Base-by-base conservation (phyloP, 495 filamentous ascomycete species). In the Aspergillus sclerotiicarbonarius region DNA sequence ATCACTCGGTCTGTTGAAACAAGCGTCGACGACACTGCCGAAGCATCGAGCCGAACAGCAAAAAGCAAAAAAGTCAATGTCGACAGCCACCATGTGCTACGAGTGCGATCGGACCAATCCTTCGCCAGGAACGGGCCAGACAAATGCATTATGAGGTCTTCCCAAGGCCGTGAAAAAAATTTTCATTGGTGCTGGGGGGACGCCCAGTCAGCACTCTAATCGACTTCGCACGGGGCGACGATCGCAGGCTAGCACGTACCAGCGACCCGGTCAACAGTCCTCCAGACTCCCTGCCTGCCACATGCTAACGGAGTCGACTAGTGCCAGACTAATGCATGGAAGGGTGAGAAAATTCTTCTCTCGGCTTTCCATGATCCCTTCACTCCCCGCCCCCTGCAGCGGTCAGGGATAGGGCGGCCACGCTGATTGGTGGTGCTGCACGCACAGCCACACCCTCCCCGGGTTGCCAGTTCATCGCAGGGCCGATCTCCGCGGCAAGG, bases 161-260 rank as follows among this genome's bases (percentile, higher is more conserved):
- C 6, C 3, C 12, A 33, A 32, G 15, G 45, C 18, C 12, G 16
- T 25, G 21, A 19, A 21, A 50, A 51, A 57, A 43, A 43, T 51
- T 51, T 51, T 51, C 35, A 51, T 51, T 57, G 54, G 54, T 39
- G 20, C 9, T 16, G 15, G 20, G 6, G n/a, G n/a, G n/a, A n/a
- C 21, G 31, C 12, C 31, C 35, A 51, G 54, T 57, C 46, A 57
- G 54, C 48, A 57, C 54, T 43, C 43, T 43, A 57, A 51, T 37
- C 33, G 8, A 16, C 29, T 51, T 51, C 12, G 18, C 8, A 16
- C 32, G 15, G 32, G 16, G 15, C 4, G 35, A 20, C 19, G n/a
- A 15, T 33, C n/a, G 31, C 19, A 37, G 30, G 16, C 12, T 16
- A 29, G 25, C 29, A 35, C 50, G 29, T n/a, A 52, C 6, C 21